Conservation (phyloP, 1,284 basidiomycete species). For the Fomes fomentarius region DNA sequence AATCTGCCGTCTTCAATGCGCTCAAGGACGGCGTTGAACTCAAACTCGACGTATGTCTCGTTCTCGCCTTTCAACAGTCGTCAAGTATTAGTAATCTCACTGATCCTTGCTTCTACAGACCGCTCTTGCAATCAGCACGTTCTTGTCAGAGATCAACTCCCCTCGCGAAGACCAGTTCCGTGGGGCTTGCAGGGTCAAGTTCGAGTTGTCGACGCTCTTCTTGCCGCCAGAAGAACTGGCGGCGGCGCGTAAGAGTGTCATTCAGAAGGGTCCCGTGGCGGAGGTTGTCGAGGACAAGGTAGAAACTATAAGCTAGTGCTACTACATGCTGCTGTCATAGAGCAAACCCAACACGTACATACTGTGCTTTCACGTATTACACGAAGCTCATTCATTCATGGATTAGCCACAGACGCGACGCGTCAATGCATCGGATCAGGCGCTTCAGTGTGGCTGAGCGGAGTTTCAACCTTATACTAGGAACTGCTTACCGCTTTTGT, state of each 20-base stretch:
- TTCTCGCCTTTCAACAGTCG: too few relatives aligned
- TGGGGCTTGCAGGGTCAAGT: constrained; percentile 50
- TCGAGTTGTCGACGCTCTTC: constrained; percentile 68
- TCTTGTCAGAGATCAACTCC: constrained; percentile 54
- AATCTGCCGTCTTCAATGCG: constrained; percentile 57
- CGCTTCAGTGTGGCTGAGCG: constrained; percentile 31
- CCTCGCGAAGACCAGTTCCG: constrained; percentile 62
- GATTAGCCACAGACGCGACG: too few relatives aligned
- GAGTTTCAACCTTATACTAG: constrained; percentile 32
- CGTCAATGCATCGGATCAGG: too few relatives aligned
- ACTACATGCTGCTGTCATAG: constrained; percentile 1
- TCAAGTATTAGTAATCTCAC: too few relatives aligned
- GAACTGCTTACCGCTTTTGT: constrained; percentile 34
- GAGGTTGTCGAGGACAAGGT: constrained; percentile 22
- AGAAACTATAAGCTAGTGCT: constrained; percentile 20
- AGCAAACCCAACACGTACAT: not conserved
- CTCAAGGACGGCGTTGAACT: constrained; percentile 49
- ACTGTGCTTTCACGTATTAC: not conserved
- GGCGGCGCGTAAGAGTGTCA: constrained; percentile 31
- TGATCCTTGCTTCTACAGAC: constrained; percentile 39
- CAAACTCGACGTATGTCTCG: constrained; percentile 46
- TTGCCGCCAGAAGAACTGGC: constrained; percentile 52
- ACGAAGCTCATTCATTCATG: not conserved
- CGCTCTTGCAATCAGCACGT: constrained; percentile 47
- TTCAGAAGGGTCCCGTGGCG: constrained; percentile 15